Conservation (phyloP, 2,329 filamentous ascomycete genomes). For the Didymella lethalis region DNA sequence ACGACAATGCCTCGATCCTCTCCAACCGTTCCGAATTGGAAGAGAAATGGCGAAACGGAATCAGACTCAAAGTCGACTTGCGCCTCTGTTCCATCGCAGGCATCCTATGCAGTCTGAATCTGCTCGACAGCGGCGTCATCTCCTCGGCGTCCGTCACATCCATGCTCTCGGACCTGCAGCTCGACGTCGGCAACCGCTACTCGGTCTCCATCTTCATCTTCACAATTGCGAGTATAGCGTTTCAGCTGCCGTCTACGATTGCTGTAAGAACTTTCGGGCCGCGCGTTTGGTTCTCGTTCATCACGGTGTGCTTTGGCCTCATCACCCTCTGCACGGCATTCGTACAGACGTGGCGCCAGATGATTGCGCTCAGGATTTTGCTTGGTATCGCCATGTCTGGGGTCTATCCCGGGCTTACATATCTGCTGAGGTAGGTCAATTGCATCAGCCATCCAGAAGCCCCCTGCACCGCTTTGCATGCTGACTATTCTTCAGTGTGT, state of each 20-base stretch:
- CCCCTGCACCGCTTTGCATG: neutral
- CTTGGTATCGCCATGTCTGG: constrained; percentile 69
- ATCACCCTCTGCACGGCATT: constrained; percentile 75
- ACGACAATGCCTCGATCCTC: constrained; percentile 16
- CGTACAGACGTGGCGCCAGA: constrained; percentile 71
- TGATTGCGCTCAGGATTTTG: constrained; percentile 72
- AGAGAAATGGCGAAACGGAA: constrained; percentile 53
- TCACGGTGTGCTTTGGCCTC: constrained; percentile 68
- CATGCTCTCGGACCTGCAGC: constrained; percentile 69
- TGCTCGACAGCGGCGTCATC: constrained; percentile 75
- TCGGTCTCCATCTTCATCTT: constrained; percentile 77
- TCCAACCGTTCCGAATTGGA: constrained; percentile 27
- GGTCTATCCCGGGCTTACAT: constrained; percentile 55
- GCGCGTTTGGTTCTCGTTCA: constrained; percentile 66
- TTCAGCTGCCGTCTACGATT: constrained; percentile 73
- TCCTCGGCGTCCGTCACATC: constrained; percentile 73
- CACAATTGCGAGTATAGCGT: constrained; percentile 71
- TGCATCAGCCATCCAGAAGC: neutral
- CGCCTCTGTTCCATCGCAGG: constrained; percentile 75
- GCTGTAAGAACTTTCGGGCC: constrained; percentile 71
- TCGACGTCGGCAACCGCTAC: constrained; percentile 69
- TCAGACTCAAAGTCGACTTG: constrained; percentile 71
- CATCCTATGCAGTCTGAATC: constrained; percentile 72
- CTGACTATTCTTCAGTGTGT: constrained; percentile 53
- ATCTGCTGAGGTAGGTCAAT: constrained; percentile 56